Percentiles rank a stretch among this genome's conserved stretches.
Conservation (phyloP, 208 protist genomes). For the Leishmania amazonensis region DNA sequence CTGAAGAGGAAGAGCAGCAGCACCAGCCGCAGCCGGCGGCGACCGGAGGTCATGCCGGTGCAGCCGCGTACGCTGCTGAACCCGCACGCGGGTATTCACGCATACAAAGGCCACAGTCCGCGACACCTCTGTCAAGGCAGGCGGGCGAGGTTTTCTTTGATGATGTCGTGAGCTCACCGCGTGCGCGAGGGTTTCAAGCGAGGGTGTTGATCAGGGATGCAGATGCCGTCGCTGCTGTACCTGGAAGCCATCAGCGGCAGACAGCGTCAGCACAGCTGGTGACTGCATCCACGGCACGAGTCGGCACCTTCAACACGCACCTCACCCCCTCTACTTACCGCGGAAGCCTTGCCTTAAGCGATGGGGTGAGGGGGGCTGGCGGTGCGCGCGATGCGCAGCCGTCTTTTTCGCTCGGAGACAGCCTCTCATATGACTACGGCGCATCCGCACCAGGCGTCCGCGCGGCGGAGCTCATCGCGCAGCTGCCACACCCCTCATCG, state of each 20-base stretch:
- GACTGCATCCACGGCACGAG: neutral
- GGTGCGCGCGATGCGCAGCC: neutral
- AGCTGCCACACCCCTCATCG: neutral
- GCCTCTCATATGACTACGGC: neutral
- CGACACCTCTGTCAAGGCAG: conserved; percentile 1
- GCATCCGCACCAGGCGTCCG: neutral
- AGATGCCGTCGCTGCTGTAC: neutral
- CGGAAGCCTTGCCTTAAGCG: neutral
- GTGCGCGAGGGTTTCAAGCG: neutral
- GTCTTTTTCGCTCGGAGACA: neutral
- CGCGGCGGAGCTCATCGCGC: conserved; percentile 21
- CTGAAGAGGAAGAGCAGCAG: neutral
- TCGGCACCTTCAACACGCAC: neutral
- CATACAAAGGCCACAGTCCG: neutral
- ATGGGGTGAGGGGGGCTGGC: neutral
- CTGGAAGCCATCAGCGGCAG: neutral
- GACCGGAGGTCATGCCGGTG: neutral
- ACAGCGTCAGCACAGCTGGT: neutral
- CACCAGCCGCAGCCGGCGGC: neutral
- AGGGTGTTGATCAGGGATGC: neutral
- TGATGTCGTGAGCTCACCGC: neutral
- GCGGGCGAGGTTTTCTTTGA: conserved; percentile 3
- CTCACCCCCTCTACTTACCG: neutral
- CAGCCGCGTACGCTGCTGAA: neutral
- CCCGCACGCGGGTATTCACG: neutral